Evolutionary conservation across 495 filamentous ascomycete genomes (phyloP).

Genomic region (Penicillium verhagenii): DNA sequence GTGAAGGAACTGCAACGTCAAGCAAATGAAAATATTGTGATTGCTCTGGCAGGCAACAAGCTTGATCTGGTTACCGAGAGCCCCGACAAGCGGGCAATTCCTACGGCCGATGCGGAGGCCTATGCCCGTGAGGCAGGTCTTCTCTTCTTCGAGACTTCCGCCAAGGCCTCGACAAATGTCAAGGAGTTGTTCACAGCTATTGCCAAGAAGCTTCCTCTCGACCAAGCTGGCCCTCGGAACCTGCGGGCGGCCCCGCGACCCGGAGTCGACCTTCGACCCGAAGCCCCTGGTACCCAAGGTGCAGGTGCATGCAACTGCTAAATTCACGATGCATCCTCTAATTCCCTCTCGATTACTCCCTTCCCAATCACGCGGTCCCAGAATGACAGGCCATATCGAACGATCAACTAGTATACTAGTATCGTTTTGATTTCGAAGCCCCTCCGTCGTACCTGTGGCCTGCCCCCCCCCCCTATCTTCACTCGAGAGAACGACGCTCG

Average conservation of each 20-base stretch:
- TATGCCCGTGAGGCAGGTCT: slow-evolving; percentile 91
- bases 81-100: slow-evolving; percentile 90
- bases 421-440: slow-evolving; percentile 4
- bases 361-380: neutral
- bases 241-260: slow-evolving; percentile 71
- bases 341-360: neutral
- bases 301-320: slow-evolving; percentile 77
- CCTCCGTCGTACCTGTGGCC: neutral
- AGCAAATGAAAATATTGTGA: slow-evolving; percentile 99
- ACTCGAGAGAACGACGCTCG: slow-evolving; percentile 14
- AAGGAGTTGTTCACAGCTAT: slow-evolving; percentile 96
- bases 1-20: slow-evolving; percentile 99
- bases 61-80: slow-evolving; percentile 86
- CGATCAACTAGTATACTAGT: slow-evolving; percentile 1
- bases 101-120: slow-evolving; percentile 85
- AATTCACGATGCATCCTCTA: slow-evolving; percentile 6
- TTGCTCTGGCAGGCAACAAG: slow-evolving; percentile 97
- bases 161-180: slow-evolving; percentile 95
- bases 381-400: neutral
- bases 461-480: slow-evolving; percentile 7
- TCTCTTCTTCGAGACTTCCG: slow-evolving; percentile 96
- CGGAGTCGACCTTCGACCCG: slow-evolving; percentile 78
- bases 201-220: slow-evolving; percentile 92
- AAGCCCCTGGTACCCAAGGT: slow-evolving; percentile 71
- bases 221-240: slow-evolving; percentile 86